These are phyloP conservation scores for Eustoma russellianum DNA, from an alignment of 257 asterid genomes.

Conservation along the genomic window DNA sequence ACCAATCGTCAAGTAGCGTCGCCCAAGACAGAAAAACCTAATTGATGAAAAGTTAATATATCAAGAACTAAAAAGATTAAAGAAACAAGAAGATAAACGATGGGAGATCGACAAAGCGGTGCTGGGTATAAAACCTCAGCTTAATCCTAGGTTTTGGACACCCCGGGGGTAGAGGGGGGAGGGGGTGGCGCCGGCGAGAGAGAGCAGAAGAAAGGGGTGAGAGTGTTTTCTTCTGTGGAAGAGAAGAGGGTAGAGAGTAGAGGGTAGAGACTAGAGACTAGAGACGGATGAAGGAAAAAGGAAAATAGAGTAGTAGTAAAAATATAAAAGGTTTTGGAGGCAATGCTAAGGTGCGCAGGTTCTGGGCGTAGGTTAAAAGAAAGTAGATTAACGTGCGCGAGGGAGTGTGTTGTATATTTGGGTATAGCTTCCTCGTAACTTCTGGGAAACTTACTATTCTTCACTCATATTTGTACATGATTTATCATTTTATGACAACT, in stretches of 20 bases:
- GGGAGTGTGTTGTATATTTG: too few species aligned
- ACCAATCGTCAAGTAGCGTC: background rate
- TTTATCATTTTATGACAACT: too few species aligned
- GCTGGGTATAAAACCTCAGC: constrained; percentile 22
- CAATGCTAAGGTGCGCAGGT: too few species aligned
- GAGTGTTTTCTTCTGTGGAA: constrained; percentile 25
- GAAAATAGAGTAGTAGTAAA: too few species aligned
- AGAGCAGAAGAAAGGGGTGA: constrained; percentile 7
- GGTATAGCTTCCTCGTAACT: too few species aligned
- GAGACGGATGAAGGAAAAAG: constrained; percentile 18
- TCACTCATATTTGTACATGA: too few species aligned
- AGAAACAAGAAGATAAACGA: background rate
- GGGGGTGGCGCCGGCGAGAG: constrained; percentile 19
- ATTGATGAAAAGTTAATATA: constrained; percentile 2
- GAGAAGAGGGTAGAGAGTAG: constrained; percentile 25
- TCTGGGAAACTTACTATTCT: too few species aligned
- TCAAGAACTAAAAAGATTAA: background rate
- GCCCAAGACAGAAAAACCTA: constrained; percentile 25
- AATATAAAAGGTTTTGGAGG: too few species aligned
- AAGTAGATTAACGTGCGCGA: constrained; percentile 29
- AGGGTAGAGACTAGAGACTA: too few species aligned
- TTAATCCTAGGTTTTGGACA: constrained; percentile 19
- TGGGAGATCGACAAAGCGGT: background rate
- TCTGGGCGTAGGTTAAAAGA: constrained; percentile 8
- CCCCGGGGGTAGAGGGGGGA: background rate